Evolutionary conservation across 2,329 filamentous ascomycete species (phyloP).

Genomic region (Chaetomiaceae sp.): DNA sequence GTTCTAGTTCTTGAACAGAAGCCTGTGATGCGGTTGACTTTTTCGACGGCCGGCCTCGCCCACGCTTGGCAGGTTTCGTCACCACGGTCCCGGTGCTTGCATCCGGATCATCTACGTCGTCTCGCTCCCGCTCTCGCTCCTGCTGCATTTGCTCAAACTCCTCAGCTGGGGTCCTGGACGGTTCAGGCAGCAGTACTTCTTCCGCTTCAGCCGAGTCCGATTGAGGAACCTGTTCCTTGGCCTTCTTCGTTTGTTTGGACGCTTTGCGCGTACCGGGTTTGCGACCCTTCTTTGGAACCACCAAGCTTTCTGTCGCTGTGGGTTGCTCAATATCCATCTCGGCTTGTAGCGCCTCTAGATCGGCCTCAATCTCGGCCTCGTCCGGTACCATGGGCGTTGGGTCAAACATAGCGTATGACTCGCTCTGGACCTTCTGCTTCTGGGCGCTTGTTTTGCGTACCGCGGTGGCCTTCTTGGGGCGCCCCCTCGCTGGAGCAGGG

Average conservation of each 20-base stretch:
- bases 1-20: conserved; percentile 11
- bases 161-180: not conserved
- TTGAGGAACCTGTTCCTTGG: conserved; percentile 32
- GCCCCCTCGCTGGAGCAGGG: conserved; percentile 29
- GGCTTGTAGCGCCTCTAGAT: conserved; percentile 45
- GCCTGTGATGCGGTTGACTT: conserved; percentile 25
- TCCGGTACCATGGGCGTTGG: conserved; percentile 41
- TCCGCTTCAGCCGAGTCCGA: conserved; percentile 24
- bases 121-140: conserved; percentile 8
- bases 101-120: conserved; percentile 25
- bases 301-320: conserved; percentile 35
- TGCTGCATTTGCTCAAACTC: conserved; percentile 1
- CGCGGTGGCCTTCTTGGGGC: conserved; percentile 28
- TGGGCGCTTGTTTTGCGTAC: conserved; percentile 28
- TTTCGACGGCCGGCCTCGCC: conserved; percentile 33
- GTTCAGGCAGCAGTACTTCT: conserved; percentile 7
- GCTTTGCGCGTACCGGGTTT: conserved; percentile 49
- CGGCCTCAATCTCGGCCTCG: conserved; percentile 48
- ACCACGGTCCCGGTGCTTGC: conserved; percentile 26
- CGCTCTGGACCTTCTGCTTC: conserved; percentile 30
- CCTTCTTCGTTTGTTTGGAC: conserved; percentile 50
- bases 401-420: conserved; percentile 51
- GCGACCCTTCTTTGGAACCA: conserved; percentile 51
- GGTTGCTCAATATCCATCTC: conserved; percentile 43
- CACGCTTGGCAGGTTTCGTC: conserved; percentile 28